phyloP scores from a whole-genome alignment of 805 yeast species.

The Kuraishia hungarica region DNA sequence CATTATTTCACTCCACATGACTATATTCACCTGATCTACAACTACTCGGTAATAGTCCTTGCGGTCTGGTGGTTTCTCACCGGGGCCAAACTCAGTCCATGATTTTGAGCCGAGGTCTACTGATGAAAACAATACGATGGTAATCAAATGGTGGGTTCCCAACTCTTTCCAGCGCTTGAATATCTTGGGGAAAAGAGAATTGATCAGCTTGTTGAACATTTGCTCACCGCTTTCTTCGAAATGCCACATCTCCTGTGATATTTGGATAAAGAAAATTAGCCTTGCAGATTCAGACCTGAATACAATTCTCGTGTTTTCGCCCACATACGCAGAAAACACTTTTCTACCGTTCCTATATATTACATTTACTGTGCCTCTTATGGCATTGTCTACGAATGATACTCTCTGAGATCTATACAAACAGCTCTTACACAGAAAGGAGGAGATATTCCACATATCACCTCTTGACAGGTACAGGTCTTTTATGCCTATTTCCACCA shows the following conservation, averaged over 20 bases:
- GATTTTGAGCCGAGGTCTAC: constrained; percentile 45
- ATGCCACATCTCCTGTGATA: constrained; percentile 96
- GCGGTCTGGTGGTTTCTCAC: constrained; percentile 60
- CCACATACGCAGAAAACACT: constrained; percentile 68
- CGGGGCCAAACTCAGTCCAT: constrained; percentile 54
- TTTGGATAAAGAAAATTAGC: constrained; percentile 74
- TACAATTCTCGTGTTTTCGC: constrained; percentile 66
- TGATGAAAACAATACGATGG: constrained; percentile 81
- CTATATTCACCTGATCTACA: constrained; percentile 85
- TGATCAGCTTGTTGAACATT: constrained; percentile 84
- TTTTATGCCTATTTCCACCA: constrained; percentile 72
- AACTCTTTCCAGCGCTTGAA: constrained; percentile 81
- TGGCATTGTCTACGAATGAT: constrained; percentile 45
- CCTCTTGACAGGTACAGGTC: constrained; percentile 81
- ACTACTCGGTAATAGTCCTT: constrained; percentile 86
- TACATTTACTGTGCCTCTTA: constrained; percentile 56
- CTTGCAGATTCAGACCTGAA: constrained; percentile 90
- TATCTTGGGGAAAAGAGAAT: constrained; percentile 84
- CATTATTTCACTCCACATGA: constrained; percentile 91
- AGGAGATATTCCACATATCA: constrained; percentile 84
- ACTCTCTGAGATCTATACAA: constrained; percentile 60
- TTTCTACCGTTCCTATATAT: constrained; percentile 62
- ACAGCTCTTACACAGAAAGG: constrained; percentile 52
- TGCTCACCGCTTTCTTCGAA: constrained; percentile 96
- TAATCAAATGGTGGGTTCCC: constrained; percentile 84